Percentiles rank a stretch among this genome's conserved stretches.
Conservation (phyloP, 2,329 filamentous ascomycete species). For the Nothophaeocryptopus gaeumannii region DNA sequence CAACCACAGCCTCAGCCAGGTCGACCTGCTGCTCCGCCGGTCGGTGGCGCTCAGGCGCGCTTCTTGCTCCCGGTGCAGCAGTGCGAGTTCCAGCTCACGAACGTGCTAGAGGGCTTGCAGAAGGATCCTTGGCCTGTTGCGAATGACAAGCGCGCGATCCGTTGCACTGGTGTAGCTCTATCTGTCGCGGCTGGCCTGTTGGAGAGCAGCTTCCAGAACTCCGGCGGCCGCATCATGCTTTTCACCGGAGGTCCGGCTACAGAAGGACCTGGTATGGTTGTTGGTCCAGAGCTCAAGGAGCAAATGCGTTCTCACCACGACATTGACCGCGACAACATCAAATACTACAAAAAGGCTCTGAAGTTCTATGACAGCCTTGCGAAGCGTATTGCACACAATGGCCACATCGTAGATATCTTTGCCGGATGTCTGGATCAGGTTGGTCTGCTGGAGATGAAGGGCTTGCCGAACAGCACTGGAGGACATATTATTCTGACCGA, state of each 20-base stretch:
- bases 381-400: constrained; percentile 92
- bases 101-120: constrained; percentile 89
- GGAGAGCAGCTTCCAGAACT: constrained; percentile 93
- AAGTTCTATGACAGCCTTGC: constrained; percentile 97
- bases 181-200: constrained; percentile 90
- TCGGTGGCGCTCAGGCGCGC: constrained; percentile 76
- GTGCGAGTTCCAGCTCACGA: constrained; percentile 95
- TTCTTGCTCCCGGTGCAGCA: constrained; percentile 94
- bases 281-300: constrained; percentile 91
- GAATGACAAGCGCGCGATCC: constrained; percentile 82
- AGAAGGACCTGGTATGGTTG: constrained; percentile 94
- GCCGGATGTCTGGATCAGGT: constrained; percentile 97
- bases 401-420: constrained; percentile 96
- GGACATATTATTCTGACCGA: constrained; percentile 98
- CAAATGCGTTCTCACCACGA: constrained; percentile 98
- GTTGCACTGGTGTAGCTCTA: constrained; percentile 93
- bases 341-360: constrained; percentile 98
- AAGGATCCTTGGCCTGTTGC: constrained; percentile 97
- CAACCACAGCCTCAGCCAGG: constrained; percentile 72
- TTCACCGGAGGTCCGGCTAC: constrained; percentile 94
- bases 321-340: constrained; percentile 97
- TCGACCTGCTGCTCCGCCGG: constrained; percentile 60
- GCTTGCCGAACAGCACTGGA: constrained; percentile 89
- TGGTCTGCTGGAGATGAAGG: constrained; percentile 96
- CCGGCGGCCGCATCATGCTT: constrained; percentile 92